phyloP scores from a whole-genome alignment of 495 filamentous ascomycete species.

The Viridothelium virens region DNA sequence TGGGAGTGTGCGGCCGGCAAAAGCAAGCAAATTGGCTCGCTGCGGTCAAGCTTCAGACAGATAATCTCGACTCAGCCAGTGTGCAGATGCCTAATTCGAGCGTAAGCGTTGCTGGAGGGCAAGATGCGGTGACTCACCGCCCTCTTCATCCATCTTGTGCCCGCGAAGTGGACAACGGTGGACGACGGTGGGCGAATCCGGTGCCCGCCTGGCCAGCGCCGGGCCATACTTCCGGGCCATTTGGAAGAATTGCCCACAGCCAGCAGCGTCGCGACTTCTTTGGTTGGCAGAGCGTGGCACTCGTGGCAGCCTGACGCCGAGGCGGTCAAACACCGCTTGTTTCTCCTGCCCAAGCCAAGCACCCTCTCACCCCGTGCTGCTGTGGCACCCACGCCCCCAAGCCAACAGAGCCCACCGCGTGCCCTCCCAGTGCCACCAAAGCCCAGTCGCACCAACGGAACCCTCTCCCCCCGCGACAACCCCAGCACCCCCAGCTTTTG shows the following conservation, averaged over 20 bases:
- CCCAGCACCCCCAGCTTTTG: conserved; percentile 2
- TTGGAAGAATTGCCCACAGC: background rate
- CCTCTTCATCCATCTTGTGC: background rate
- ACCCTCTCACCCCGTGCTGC: no score
- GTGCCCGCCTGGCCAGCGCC: background rate
- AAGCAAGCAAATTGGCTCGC: conserved; percentile 4
- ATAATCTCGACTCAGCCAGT: conserved; percentile 7
- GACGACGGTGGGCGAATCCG: background rate
- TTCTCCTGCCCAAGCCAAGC: background rate
- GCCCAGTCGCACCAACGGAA: background rate
- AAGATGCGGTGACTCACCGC: conserved; percentile 11
- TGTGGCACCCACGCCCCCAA: no score
- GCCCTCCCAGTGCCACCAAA: no score
- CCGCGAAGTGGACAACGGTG: background rate
- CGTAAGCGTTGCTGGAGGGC: background rate
- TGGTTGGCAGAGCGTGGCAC: conserved; percentile 1
- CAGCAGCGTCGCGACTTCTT: background rate
- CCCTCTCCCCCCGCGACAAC: background rate
- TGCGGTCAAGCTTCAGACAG: conserved; percentile 6
- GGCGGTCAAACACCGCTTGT: background rate
- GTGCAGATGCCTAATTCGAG: background rate
- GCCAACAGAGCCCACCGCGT: no score
- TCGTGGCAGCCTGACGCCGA: background rate
- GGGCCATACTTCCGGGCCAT: background rate
- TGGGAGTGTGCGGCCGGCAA: background rate